These are phyloP conservation scores for Pleurotus sapidus DNA, from an alignment of 768 basidiomycete species.

Conservation along the genomic window DNA sequence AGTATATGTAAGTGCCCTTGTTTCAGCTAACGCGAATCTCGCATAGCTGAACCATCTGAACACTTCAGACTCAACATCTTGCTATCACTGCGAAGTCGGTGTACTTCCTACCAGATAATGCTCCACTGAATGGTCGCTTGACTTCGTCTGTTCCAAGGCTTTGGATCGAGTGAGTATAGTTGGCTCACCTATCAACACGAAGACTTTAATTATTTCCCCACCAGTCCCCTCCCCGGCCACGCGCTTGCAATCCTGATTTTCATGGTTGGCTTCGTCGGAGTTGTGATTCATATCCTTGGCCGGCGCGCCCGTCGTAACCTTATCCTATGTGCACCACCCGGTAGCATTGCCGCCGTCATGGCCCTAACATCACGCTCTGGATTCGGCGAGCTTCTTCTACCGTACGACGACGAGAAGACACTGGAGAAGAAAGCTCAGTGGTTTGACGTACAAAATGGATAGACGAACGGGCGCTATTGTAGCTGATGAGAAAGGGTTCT, in stretches of 20 bases:
- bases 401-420: slow-evolving; percentile 47
- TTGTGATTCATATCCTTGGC: slow-evolving; percentile 46
- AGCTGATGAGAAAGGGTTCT: slow-evolving; percentile 42
- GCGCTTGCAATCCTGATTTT: slow-evolving; percentile 47
- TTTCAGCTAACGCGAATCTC: neutral
- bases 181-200: neutral
- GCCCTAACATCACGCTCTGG: slow-evolving; percentile 60
- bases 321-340: slow-evolving; percentile 52
- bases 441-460: slow-evolving; percentile 54
- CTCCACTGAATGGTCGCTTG: slow-evolving; percentile 34
- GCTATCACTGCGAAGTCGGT: slow-evolving; percentile 51
- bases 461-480: slow-evolving; percentile 59
- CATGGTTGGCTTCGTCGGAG: slow-evolving; percentile 42
- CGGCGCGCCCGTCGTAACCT: slow-evolving; percentile 43
- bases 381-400: slow-evolving; percentile 57
- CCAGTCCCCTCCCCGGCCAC: slow-evolving; percentile 53
- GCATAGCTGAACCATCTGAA: neutral
- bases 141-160: slow-evolving; percentile 45
- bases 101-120: slow-evolving; percentile 50
- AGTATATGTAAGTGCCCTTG: slow-evolving; percentile 45
- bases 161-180: slow-evolving; percentile 51
- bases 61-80: slow-evolving; percentile 49
- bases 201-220: neutral
- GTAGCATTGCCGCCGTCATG: slow-evolving; percentile 54
- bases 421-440: slow-evolving; percentile 47